Evolutionary conservation across 176 grass and related monocot species (phyloP), one percentile per base, ranked within the genome.

Genomic region (Guadua angustifolia): DNA sequence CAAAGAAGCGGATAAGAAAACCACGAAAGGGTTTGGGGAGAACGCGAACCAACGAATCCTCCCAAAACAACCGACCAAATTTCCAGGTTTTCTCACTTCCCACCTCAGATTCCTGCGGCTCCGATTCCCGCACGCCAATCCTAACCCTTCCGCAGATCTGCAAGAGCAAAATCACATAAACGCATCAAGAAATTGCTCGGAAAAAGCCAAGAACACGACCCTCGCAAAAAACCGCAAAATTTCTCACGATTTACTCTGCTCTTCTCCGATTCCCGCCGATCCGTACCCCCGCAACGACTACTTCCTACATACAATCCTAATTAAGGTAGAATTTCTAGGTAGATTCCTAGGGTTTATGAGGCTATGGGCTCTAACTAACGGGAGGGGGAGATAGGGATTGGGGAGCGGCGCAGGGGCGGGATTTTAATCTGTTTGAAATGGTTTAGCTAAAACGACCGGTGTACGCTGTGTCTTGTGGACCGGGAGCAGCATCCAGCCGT

Each of bases 71-170:
- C 69, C 61, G 81, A 76, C 77, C 24, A 56, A 63, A 81, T 64
- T 12, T 6, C 35, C 26, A 26, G 6, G 0, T 16, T 70, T 77
- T 46, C 53, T 5, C 6, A 36, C 49, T 35, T 10, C 69, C 75
- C 63, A 85, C 77, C 88, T 71, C 62, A 25, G 78, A 56, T 81
- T 46, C 70, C 45, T 42, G 9, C 53, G 6, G n/a, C 77, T 46
- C n/a, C 18, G 35, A 17, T 7, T 19, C 35, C 62, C 53, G 18
- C 24, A 15, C 14, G 14, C 53, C 24, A 71, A 77, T 53, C 46
- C 83, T 45, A 38, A 47, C 44, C 62, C 36, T 76, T 62, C 71
- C 38, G 1, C 36, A 10, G 64, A 82, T 38, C 83, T 77, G 78
- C 35, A 53, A 53, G 22, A 62, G 13, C 12, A 42, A 2, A 75